Evolutionary conservation across 441 rosid genomes (phyloP).

Genomic region (Croton setiger): DNA sequence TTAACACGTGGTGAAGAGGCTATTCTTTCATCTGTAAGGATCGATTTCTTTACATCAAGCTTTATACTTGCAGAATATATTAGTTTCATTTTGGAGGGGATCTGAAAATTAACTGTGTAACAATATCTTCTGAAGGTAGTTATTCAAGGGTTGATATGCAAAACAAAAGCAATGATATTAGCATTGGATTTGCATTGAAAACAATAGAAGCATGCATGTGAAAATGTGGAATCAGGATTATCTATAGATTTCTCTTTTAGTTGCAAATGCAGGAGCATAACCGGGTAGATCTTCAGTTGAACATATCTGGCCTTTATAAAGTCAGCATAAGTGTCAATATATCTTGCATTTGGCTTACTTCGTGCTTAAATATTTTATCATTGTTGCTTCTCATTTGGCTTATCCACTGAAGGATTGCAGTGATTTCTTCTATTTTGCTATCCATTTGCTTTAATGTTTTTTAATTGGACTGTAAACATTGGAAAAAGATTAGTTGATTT

Average conservation of each 20-base stretch:
- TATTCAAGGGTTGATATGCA: neutral
- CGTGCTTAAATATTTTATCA: neutral
- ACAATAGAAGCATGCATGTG: neutral
- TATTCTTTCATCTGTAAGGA: constrained; percentile 84
- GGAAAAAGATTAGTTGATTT: neutral
- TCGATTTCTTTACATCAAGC: constrained; percentile 21
- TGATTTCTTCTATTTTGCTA: neutral
- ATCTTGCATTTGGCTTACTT: neutral
- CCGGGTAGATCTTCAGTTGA: neutral
- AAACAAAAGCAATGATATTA: neutral
- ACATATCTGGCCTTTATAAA: neutral
- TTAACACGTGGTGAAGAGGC: constrained; percentile 62
- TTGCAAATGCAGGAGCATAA: neutral
- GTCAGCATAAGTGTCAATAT: neutral
- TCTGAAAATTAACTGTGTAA: neutral
- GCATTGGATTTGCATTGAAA: neutral
- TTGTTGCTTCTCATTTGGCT: neutral
- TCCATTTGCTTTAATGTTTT: neutral
- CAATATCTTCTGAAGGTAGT: neutral
- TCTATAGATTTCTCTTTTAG: neutral
- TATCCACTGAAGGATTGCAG: neutral
- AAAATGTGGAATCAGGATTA: neutral
- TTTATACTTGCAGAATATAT: constrained; percentile 19
- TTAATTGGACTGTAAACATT: neutral
- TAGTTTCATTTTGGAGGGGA: neutral